Evolutionary conservation across 1,284 basidiomycete genomes (phyloP), one percentile per base, ranked within the genome.

Genomic region (Malassezia arunalokei): DNA sequence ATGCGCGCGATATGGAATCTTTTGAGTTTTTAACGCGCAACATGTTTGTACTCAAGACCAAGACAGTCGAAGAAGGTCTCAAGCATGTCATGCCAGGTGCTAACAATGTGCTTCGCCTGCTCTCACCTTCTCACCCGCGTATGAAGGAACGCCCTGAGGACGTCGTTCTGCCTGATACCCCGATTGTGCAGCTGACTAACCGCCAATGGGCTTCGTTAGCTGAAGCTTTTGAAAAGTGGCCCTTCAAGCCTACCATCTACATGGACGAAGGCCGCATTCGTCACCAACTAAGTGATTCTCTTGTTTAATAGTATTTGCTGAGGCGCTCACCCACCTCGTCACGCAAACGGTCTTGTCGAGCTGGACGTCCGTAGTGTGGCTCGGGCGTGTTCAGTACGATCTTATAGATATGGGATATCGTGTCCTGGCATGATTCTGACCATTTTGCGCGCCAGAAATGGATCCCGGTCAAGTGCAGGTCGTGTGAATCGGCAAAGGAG

Each of bases 391-490:
- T 31, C 47, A 88, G 76, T 39, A 83, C 75, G 51, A 83, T 78
- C 51, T 68, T 66, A 75, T 88, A 86, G 52, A 90, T 81, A 52
- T 69, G 75, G 5, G 79, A 79, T 17, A 89, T 83, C 6, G 77
- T 76, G 59, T 79, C 75, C 56, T 82, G 79, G n/a, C 38, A 47
- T 3, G 51, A 47, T 6, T 55, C 39, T 11, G 51, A 44, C 85
- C 87, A 91, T 37, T 82, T 78, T 61, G 81, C 80, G 60, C 88
- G 78, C 81, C 83, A 91, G 82, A 91, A 88, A 71, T 86, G 83
- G 17, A 79, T 81, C 5, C 84, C 88, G 9, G 47, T 56, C 8
- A 72, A 76, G 58, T 79, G 76, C 44, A 89, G 74, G 8, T 76
- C 77, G 75, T 83, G 79, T 52, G 76, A 61, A 35, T 74, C 72